Base-by-base conservation (phyloP, 306 rosid species). In the Vigna hirtella region DNA sequence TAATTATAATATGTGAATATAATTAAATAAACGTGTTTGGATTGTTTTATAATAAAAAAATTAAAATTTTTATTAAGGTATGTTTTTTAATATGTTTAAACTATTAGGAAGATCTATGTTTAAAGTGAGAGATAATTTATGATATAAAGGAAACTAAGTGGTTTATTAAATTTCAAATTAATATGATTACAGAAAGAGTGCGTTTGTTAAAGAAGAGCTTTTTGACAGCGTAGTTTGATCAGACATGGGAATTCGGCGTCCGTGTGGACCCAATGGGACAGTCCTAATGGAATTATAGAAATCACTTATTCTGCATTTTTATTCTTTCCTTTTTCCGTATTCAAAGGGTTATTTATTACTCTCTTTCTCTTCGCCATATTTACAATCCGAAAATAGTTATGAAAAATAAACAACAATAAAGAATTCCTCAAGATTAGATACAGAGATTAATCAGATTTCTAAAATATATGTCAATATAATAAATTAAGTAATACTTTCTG, bases 191-290 rank as follows among this genome's bases (percentile, higher is more conserved):
- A 9, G 28, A 43, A 42, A 55, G 22, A 2, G 70, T 10, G 72
- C 52, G 72, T 49, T 63, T 49, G 76, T 77, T 57, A 26, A 48
- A 64, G 16, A 78, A 59, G 70, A 34, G 7, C 51, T 49, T 58
- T 40, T 69, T 38, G 49, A 58, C 38, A 78, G 32, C 17, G 70
- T 13, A 49, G 8, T 32, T 45, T 28, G 70, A 79, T 61, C 72
- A 20, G 72, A 63, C 62, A 14, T 1, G 58, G 59, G 24, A n/a
- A 72, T 40, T 43, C 55, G 50, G 28, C 45, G 45, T 30, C 52
- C 32, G 4, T 7, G 82, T 76, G 83, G 85, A 53, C 50, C 69
- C 50, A 4, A 38, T 5, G 18, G 20, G 34, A 58, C 16, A 45
- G 17, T 61, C 13, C 22, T 1, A 22, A 32, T 30, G 15, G 7